A percentile compares a stretch with the other conserved stretches of the same genome.
Evolutionary conservation across 2,329 filamentous ascomycete species (phyloP).

Genomic region (Pseudogymnoascus pannorum): DNA sequence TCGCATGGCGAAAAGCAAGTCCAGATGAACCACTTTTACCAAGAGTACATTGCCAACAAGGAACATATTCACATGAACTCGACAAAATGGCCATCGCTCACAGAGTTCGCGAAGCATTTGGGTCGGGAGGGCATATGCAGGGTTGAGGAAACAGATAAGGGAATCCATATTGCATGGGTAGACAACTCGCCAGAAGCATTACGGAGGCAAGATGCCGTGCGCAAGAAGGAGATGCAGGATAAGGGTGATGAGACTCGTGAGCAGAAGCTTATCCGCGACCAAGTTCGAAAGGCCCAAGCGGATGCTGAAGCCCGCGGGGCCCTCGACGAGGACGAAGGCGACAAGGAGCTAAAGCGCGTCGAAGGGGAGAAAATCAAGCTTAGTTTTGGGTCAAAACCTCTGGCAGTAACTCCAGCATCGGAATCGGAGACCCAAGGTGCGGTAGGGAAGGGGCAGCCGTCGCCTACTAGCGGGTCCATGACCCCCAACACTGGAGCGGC

Average conservation of each 20-base stretch:
- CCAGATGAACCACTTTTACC: conserved; percentile 88
- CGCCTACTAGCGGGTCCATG: not conserved
- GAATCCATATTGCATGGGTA: conserved; percentile 80
- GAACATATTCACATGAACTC: conserved; percentile 91
- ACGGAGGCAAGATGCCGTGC: conserved; percentile 68
- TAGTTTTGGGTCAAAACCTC: conserved; percentile 47
- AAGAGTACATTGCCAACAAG: conserved; percentile 83
- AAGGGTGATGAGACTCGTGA: conserved; percentile 87
- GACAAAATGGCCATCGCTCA: conserved; percentile 80
- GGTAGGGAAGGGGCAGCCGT: not conserved
- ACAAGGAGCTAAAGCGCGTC: conserved; percentile 47
- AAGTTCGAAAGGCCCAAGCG: conserved; percentile 69
- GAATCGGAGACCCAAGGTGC: conserved; percentile 10
- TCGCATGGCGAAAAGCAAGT: conserved; percentile 87
- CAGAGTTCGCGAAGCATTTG: conserved; percentile 82
- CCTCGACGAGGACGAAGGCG: conserved; percentile 36
- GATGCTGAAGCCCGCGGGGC: conserved; percentile 43
- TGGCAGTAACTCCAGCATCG: conserved; percentile 15
- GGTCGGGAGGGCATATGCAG: conserved; percentile 81
- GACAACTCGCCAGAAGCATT: conserved; percentile 86
- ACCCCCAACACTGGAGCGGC: not conserved
- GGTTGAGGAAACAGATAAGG: conserved; percentile 86
- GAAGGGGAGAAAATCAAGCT: conserved; percentile 73
- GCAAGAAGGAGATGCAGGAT: conserved; percentile 78
- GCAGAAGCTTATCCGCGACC: conserved; percentile 71